phyloP scores from a whole-genome alignment of 331 rosid genomes.

The Telfairia occidentalis region DNA sequence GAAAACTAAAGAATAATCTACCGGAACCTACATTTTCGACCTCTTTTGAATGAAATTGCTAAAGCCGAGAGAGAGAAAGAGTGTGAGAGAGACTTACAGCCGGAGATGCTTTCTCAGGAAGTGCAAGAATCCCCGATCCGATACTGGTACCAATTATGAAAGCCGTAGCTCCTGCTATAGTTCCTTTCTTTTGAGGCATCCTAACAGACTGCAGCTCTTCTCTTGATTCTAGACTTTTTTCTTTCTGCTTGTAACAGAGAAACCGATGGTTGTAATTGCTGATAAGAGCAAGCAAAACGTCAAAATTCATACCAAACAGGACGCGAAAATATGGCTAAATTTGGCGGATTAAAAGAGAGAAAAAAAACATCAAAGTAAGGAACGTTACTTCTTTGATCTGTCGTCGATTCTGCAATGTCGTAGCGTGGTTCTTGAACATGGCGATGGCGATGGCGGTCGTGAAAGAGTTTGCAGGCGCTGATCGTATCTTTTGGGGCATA shows the following conservation, averaged over 20 bases:
- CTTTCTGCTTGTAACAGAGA: slow-evolving; percentile 18
- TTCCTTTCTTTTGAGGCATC: slow-evolving; percentile 26
- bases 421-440: background rate
- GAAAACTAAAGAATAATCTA: background rate
- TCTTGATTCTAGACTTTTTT: slow-evolving; percentile 14
- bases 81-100: slow-evolving; percentile 28
- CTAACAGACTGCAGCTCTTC: slow-evolving; percentile 16
- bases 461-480: slow-evolving; percentile 4
- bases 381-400: background rate
- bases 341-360: background rate
- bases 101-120: slow-evolving; percentile 62
- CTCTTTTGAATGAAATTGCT: background rate
- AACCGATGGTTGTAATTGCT: background rate
- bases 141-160: slow-evolving; percentile 57
- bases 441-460: background rate
- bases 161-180: slow-evolving; percentile 52
- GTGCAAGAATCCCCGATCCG: slow-evolving; percentile 63
- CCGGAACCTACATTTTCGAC: background rate
- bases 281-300: slow-evolving; percentile 2
- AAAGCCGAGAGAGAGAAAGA: background rate
- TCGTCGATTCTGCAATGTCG: background rate
- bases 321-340: background rate
- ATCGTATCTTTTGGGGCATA: background rate
- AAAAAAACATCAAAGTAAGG: background rate
- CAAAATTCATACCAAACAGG: background rate